Percentiles rank a stretch among this genome's conserved stretches.
Evolutionary conservation across 345 rosid species (phyloP).

Genomic region (Aquilaria yunnanensis): DNA sequence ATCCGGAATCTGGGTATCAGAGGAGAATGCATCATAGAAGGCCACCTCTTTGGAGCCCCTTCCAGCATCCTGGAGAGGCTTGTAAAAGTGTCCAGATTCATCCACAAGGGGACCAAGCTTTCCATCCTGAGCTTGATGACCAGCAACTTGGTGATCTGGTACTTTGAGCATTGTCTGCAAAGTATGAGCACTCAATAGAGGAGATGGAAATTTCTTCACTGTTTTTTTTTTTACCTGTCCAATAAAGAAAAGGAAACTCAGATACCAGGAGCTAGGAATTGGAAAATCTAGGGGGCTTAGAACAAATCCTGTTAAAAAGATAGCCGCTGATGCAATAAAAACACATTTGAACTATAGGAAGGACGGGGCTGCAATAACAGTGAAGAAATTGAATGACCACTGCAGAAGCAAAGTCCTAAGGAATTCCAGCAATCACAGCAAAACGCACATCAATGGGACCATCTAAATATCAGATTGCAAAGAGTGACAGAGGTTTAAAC

Average conservation of each 20-base stretch:
- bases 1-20: conserved; percentile 52
- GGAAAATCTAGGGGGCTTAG: too few relatives aligned
- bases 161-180: conserved; percentile 51
- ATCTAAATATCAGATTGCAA: too few relatives aligned
- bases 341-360: too few relatives aligned
- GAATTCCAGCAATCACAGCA: too few relatives aligned
- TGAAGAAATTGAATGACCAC: too few relatives aligned
- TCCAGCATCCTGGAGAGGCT: conserved; percentile 67
- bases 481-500: not conserved
- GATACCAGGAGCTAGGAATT: not conserved
- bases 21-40: conserved; percentile 64
- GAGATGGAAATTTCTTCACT: conserved; percentile 6
- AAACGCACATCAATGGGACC: too few relatives aligned
- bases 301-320: too few relatives aligned
- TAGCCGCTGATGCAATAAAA: too few relatives aligned
- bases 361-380: too few relatives aligned
- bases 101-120: conserved; percentile 76
- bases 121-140: conserved; percentile 63
- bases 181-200: conserved; percentile 16
- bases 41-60: conserved; percentile 69
- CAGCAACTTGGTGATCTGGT: conserved; percentile 98
- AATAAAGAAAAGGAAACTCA: not conserved
- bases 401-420: too few relatives aligned
- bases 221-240: not conserved
- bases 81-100: conserved; percentile 79